These are phyloP conservation scores for Globisporangium acanthophoron DNA, from an alignment of 352 stramenopile genomes.

Conservation along the genomic window DNA sequence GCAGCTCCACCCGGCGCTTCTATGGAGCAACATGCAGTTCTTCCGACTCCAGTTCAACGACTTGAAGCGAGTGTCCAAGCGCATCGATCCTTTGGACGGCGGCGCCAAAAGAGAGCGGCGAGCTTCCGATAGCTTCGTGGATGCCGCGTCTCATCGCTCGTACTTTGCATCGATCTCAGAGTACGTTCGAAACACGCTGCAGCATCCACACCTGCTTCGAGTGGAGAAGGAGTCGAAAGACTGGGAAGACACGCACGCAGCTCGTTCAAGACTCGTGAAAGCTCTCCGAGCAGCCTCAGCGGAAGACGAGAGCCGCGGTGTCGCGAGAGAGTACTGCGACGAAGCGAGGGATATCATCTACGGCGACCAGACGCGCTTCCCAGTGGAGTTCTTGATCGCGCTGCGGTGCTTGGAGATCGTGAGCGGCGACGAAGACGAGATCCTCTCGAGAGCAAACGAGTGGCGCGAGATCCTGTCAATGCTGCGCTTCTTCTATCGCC, in stretches of 20 bases:
- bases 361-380: constrained; percentile 38
- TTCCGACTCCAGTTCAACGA: constrained; percentile 52
- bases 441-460: constrained; percentile 21
- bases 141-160: background rate
- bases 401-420: constrained; percentile 37
- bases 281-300: constrained; percentile 29
- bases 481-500: constrained; percentile 67
- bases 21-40: constrained; percentile 48
- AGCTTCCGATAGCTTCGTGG: constrained; percentile 5
- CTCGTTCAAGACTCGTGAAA: constrained; percentile 31
- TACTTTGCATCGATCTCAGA: constrained; percentile 7
- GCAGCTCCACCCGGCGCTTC: constrained; percentile 27
- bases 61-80: constrained; percentile 22
- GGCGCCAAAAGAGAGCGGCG: background rate
- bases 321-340: constrained; percentile 24
- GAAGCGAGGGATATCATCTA: constrained; percentile 26
- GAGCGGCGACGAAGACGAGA: constrained; percentile 19
- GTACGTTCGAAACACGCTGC: constrained; percentile 10
- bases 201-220: constrained; percentile 12
- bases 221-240: constrained; percentile 29
- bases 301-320: constrained; percentile 8
- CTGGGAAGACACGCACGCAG: constrained; percentile 38
- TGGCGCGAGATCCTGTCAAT: constrained; percentile 34
- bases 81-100: background rate
- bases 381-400: constrained; percentile 59